Conservation (phyloP, 139 green algal genomes). For the Asterochloris erici region DNA sequence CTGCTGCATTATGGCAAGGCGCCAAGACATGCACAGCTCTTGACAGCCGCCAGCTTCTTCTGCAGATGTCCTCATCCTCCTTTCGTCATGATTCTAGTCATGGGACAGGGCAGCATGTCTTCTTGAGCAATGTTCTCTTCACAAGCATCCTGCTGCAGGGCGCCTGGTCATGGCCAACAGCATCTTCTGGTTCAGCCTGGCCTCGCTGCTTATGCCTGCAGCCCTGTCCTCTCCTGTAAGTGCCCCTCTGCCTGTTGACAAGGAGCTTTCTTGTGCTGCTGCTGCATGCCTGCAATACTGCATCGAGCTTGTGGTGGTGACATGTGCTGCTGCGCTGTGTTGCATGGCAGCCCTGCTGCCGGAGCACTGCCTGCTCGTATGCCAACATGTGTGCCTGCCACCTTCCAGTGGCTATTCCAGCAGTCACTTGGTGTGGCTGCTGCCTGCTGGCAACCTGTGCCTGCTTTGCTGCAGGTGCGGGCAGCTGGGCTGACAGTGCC, state of each 20-base stretch:
- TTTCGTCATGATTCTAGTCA: too few species aligned
- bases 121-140: background rate
- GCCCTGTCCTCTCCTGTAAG: conserved; percentile 22
- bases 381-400: background rate
- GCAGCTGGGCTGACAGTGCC: conserved; percentile 49
- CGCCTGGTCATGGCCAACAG: conserved; percentile 76
- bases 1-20: too few species aligned
- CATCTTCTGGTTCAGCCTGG: conserved; percentile 80
- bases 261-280: background rate
- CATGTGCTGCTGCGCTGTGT: too few species aligned
- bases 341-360: too few species aligned
- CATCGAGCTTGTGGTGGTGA: background rate
- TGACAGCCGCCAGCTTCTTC: too few species aligned
- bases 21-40: too few species aligned
- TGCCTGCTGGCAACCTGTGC: background rate
- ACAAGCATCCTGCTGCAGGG: conserved; percentile 30
- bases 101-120: background rate
- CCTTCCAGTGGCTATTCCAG: too few species aligned
- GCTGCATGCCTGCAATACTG: background rate
- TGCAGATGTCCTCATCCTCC: too few species aligned
- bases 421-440: background rate
- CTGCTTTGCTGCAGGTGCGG: conserved; percentile 15
- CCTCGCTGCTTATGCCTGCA: conserved; percentile 72
- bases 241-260: background rate
- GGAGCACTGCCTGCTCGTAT: background rate